A percentile compares a stretch with the other conserved stretches of the same genome.
phyloP scores from a whole-genome alignment of 1,284 basidiomycete genomes.

The Leccinum ponderosum region DNA sequence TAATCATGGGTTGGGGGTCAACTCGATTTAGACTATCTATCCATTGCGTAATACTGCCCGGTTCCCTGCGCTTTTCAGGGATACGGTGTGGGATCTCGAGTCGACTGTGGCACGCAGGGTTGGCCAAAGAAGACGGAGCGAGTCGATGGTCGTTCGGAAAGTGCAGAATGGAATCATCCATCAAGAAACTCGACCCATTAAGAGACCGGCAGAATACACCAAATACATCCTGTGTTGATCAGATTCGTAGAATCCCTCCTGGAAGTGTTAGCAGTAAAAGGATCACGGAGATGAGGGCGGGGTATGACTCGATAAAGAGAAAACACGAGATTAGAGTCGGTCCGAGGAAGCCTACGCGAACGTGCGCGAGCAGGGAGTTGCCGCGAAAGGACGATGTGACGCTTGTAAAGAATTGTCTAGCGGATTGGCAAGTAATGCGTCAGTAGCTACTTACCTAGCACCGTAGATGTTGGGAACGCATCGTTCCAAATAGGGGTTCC shows the following conservation, averaged over 20 bases:
- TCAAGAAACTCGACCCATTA: neutral
- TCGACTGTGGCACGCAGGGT: neutral
- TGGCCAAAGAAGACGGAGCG: neutral
- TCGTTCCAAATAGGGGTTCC: neutral
- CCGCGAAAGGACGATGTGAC: neutral
- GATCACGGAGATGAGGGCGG: neutral
- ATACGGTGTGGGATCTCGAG: neutral
- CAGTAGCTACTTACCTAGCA: neutral
- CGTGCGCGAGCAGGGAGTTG: constrained; percentile 5
- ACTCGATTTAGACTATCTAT: neutral
- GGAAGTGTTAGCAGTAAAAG: neutral
- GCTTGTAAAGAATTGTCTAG: neutral
- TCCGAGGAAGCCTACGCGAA: neutral
- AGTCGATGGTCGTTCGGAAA: neutral
- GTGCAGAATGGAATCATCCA: neutral
- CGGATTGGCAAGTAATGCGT: neutral
- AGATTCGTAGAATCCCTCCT: neutral
- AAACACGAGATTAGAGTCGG: neutral
- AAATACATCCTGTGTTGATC: neutral
- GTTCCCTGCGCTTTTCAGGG: neutral
- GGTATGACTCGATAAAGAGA: neutral
- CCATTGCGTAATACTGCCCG: neutral
- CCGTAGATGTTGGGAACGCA: neutral
- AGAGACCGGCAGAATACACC: neutral
- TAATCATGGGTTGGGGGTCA: neutral